Base-by-base conservation (phyloP, 2,329 filamentous ascomycete species). In the Mycosphaerella arachidis region DNA sequence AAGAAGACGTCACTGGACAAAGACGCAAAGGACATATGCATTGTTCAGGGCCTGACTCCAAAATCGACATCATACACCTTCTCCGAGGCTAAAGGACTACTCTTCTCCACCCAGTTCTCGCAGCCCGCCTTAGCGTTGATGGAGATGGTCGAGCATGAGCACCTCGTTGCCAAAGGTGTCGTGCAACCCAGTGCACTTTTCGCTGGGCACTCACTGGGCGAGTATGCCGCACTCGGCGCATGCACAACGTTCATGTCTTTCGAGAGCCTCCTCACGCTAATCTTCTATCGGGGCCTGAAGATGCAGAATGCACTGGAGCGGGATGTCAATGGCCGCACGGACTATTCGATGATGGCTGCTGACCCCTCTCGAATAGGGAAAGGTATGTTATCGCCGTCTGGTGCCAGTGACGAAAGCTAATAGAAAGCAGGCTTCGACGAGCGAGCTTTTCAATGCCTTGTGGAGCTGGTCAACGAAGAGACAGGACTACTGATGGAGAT, bases 131-230 rank as follows among this genome's bases (percentile, higher is more conserved):
- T 55, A 1, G 20, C 33, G 5, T 18, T 55, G 20, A 55, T 43
- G 31, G 52, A 55, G 13, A 27, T 40, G 31, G 52, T 37, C 10
- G 52, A 40, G 9, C 24, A 40, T 13, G 52, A 55, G n/a, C 33
- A 40, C 20, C 29, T 55, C 2, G 3, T 20, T 18, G 20, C 29
- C 33, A 20, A 24, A 7, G 52, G 52, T 12, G 18, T 40, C n/a
- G 29, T 55, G 4, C 31, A 40, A 6, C 7, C 6, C 20, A 37
- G 33, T 16, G 31, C 52, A 24, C 20, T 30, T 20, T 55, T 55
- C 33, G 52, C 52, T 9, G 52, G 52, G 2, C 52, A 55, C 18
- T 55, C 52, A 4, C 33, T 55, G 31, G 52, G 52, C n/a, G 52
- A 55, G 20, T 55, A 40, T 29, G 52, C 52, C 13, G 52, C 33